These are phyloP conservation scores for Aspergillus costaricaensis DNA, from an alignment of 2,329 filamentous ascomycete species.

Conservation along the genomic window DNA sequence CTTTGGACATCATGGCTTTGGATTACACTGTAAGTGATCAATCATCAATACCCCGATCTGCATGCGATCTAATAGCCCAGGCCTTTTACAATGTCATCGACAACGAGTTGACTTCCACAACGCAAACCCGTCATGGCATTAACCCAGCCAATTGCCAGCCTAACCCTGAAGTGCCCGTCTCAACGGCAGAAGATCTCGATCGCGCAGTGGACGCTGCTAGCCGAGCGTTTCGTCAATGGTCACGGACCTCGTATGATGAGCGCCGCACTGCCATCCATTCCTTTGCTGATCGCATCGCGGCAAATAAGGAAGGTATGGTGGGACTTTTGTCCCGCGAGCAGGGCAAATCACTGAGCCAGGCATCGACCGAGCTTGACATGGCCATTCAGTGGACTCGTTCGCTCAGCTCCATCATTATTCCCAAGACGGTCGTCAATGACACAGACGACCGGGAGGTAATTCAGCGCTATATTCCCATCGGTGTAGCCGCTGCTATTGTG, in stretches of 20 bases:
- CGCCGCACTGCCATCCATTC: constrained; percentile 34
- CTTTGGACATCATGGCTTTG: not conserved
- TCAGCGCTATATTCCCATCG: constrained; percentile 42
- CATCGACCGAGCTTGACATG: constrained; percentile 29
- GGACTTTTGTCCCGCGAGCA: constrained; percentile 47
- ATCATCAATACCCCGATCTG: not conserved
- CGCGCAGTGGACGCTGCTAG: constrained; percentile 52
- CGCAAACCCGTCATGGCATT: constrained; percentile 50
- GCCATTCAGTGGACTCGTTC: constrained; percentile 26
- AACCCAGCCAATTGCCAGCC: constrained; percentile 55
- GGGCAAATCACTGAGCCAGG: constrained; percentile 41
- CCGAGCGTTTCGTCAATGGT: constrained; percentile 53
- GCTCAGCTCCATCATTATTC: constrained; percentile 37
- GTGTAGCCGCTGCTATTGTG: constrained; percentile 55
- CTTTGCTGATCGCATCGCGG: constrained; percentile 39
- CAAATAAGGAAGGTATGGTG: constrained; percentile 38
- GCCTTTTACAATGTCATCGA: constrained; percentile 57
- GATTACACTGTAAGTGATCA: not conserved
- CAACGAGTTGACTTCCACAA: constrained; percentile 49
- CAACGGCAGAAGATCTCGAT: constrained; percentile 53
- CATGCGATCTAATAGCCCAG: not conserved
- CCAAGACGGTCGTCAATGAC: constrained; percentile 53
- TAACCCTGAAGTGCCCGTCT: constrained; percentile 55
- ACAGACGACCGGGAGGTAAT: constrained; percentile 41
- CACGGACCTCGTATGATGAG: constrained; percentile 36